phyloP scores from a whole-genome alignment of 83 land plant species.

The Picea mariana region DNA sequence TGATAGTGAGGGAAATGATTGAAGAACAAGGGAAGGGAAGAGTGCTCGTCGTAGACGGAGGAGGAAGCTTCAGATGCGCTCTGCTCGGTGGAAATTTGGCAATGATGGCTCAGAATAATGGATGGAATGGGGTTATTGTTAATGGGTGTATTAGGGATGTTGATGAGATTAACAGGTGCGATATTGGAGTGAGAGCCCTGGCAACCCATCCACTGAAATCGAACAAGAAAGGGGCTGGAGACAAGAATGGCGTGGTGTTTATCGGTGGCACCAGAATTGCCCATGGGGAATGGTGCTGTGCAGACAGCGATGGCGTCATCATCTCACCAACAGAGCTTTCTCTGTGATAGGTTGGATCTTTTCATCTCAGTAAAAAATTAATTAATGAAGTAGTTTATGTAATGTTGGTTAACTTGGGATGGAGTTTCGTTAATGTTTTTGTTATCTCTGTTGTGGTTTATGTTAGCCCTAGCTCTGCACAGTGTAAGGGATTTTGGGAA shows the following conservation, averaged over 20 bases:
- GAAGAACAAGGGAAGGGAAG: constrained; percentile 61
- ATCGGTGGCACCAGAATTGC: constrained; percentile 52
- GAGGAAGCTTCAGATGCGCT: constrained; percentile 75
- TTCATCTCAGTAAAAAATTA: too few relatives aligned
- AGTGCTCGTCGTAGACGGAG: constrained; percentile 82
- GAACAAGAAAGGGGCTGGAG: constrained; percentile 64
- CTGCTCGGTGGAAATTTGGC: constrained; percentile 77
- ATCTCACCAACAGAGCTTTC: constrained; percentile 49
- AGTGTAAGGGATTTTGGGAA: too few relatives aligned
- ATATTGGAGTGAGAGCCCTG: constrained; percentile 74
- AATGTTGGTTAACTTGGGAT: too few relatives aligned
- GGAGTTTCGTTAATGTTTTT: too few relatives aligned
- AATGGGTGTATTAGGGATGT: constrained; percentile 84
- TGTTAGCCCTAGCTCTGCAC: too few relatives aligned
- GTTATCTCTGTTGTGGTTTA: too few relatives aligned
- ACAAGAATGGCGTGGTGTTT: constrained; percentile 40
- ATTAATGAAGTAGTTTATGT: too few relatives aligned
- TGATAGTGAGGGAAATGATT: constrained; percentile 62
- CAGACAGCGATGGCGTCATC: constrained; percentile 81
- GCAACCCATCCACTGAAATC: constrained; percentile 74
- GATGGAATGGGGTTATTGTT: constrained; percentile 77
- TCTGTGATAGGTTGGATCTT: constrained; percentile 11
- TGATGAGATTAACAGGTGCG: constrained; percentile 72
- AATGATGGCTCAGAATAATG: constrained; percentile 55
- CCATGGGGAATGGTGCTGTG: constrained; percentile 86